Conservation (phyloP, 352 stramenopile species). For the Blastocystis sp. region DNA sequence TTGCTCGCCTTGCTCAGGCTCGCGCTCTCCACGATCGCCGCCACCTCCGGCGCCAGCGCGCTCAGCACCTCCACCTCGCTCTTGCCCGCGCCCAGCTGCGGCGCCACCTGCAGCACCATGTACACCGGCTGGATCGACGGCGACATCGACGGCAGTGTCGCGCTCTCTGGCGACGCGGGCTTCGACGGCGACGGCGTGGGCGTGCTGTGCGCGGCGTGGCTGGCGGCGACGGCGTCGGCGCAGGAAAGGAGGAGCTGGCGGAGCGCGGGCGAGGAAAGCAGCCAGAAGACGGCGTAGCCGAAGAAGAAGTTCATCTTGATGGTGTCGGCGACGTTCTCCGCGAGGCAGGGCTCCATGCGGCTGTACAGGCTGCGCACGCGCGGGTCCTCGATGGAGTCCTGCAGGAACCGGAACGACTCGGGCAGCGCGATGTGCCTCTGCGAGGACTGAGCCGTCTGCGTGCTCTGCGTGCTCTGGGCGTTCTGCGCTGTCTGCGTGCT, state of each 20-base stretch:
- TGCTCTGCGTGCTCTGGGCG: too few relatives aligned
- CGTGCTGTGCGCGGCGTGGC: too few relatives aligned
- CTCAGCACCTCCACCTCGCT: slow-evolving; percentile 45
- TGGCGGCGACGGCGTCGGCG: neutral
- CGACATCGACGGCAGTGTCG: slow-evolving; percentile 20
- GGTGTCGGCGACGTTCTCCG: neutral
- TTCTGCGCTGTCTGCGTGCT: too few relatives aligned
- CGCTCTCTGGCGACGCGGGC: neutral
- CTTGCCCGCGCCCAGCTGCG: neutral
- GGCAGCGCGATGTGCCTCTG: neutral
- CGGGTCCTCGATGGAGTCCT: neutral
- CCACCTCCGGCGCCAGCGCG: neutral
- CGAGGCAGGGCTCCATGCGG: slow-evolving; percentile 12
- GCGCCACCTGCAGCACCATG: slow-evolving; percentile 4
- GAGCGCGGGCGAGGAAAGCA: neutral
- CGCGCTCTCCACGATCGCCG: neutral
- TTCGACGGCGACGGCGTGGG: neutral
- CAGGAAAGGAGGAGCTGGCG: neutral
- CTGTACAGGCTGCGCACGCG: slow-evolving; percentile 9
- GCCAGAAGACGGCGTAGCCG: slow-evolving; percentile 32
- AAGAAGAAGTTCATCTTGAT: slow-evolving; percentile 58
- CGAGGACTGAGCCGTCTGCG: neutral
- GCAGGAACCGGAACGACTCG: slow-evolving; percentile 17
- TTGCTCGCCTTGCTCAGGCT: neutral
- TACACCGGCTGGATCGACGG: slow-evolving; percentile 47